Evolutionary conservation across 345 rosid genomes (phyloP).

Genomic region (Eutrema heterophyllum): DNA sequence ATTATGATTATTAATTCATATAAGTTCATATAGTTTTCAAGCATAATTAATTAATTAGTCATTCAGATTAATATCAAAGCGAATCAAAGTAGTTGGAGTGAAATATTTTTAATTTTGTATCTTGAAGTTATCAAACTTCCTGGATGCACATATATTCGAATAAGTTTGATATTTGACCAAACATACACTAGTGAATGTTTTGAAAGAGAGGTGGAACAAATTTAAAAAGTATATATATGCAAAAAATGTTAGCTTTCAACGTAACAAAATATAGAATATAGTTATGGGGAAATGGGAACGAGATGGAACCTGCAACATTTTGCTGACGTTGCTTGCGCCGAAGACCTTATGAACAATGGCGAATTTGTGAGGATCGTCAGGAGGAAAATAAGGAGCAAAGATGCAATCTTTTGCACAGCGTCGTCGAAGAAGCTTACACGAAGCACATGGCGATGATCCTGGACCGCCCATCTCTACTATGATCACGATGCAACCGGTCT

Average conservation of each 20-base stretch:
- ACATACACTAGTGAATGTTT: background rate
- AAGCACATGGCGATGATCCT: constrained; percentile 74
- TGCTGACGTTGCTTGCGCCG: constrained; percentile 86
- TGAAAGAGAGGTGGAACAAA: background rate
- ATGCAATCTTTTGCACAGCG: constrained; percentile 81
- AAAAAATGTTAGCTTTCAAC: constrained; percentile 10
- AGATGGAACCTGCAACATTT: constrained; percentile 69
- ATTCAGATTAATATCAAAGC: background rate
- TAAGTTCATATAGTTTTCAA: background rate
- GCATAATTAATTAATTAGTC: background rate
- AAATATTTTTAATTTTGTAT: background rate
- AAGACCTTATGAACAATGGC: constrained; percentile 84
- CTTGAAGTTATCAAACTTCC: background rate
- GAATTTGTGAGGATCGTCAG: constrained; percentile 79
- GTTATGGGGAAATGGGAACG: background rate
- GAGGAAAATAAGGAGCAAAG: constrained; percentile 86
- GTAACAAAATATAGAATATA: background rate
- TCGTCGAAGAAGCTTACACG: constrained; percentile 73
- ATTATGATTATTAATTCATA: background rate
- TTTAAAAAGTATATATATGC: background rate
- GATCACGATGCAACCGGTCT: background rate
- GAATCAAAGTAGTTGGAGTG: background rate
- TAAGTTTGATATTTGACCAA: background rate
- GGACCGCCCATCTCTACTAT: constrained; percentile 40
- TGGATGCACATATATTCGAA: background rate